Evolutionary conservation across 805 yeast genomes (phyloP).

Genomic region (Suhomyces sp.): DNA sequence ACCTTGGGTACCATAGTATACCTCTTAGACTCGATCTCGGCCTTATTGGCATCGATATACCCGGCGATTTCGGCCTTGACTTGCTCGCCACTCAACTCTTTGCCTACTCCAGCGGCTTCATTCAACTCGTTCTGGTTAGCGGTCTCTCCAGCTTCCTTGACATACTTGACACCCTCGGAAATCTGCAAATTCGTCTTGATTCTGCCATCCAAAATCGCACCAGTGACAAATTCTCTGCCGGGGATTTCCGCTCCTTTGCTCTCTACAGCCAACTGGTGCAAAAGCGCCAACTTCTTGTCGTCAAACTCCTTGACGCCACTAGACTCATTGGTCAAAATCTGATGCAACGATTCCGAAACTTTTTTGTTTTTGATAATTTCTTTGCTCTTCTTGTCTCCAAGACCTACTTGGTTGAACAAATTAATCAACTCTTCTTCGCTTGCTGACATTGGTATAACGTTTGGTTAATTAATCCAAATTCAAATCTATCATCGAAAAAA

Average conservation of each 20-base stretch:
- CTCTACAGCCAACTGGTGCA: slow-evolving; percentile 76
- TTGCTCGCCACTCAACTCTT: slow-evolving; percentile 63
- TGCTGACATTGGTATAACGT: slow-evolving; percentile 10
- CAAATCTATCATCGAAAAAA: no score
- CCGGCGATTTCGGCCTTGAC: slow-evolving; percentile 55
- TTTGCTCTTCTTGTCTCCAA: slow-evolving; percentile 67
- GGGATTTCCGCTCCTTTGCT: slow-evolving; percentile 57
- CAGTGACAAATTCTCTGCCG: slow-evolving; percentile 51
- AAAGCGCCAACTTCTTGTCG: slow-evolving; percentile 58
- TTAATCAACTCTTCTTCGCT: slow-evolving; percentile 30
- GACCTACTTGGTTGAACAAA: slow-evolving; percentile 52
- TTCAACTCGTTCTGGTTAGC: slow-evolving; percentile 54
- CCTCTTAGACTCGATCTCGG: slow-evolving; percentile 64
- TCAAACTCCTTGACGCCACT: slow-evolving; percentile 38
- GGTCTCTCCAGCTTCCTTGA: slow-evolving; percentile 47
- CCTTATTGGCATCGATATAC: slow-evolving; percentile 59
- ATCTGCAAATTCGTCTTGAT: slow-evolving; percentile 71
- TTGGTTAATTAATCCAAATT: no score
- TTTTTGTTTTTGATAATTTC: slow-evolving; percentile 86
- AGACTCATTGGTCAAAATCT: slow-evolving; percentile 49
- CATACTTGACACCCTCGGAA: slow-evolving; percentile 74
- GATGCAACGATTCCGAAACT: slow-evolving; percentile 67
- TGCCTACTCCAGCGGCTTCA: slow-evolving; percentile 73
- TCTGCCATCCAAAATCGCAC: slow-evolving; percentile 62
- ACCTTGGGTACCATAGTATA: slow-evolving; percentile 76